These are phyloP conservation scores for Penicillium longicatenatum DNA, from an alignment of 495 filamentous ascomycete species.

Conservation along the genomic window DNA sequence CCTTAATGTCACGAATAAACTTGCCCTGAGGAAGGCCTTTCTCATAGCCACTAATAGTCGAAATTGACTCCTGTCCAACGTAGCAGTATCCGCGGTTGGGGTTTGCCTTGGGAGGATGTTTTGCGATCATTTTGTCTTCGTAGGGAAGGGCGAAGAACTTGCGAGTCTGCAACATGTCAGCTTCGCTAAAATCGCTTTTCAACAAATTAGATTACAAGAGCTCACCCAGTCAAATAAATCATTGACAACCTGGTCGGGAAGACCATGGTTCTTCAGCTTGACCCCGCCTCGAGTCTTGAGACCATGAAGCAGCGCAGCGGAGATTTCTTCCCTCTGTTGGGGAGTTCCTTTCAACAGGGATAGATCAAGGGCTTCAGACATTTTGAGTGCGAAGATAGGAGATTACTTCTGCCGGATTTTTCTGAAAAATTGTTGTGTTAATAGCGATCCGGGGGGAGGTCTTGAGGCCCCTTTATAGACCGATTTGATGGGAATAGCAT, in stretches of 20 bases:
- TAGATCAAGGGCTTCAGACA: conserved; percentile 24
- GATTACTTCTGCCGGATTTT: neutral
- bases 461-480: neutral
- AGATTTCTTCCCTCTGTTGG: conserved; percentile 20
- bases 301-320: conserved; percentile 16
- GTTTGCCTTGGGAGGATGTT: conserved; percentile 53
- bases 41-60: conserved; percentile 53
- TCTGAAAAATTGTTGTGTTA: neutral
- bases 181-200: neutral
- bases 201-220: neutral
- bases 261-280: conserved; percentile 30
- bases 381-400: neutral
- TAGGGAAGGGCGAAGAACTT: conserved; percentile 44
- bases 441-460: neutral
- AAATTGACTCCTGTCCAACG: conserved; percentile 56
- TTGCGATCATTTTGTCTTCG: conserved; percentile 50
- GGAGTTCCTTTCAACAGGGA: conserved; percentile 27
- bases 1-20: conserved; percentile 31
- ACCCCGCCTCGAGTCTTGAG: conserved; percentile 28
- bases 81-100: conserved; percentile 59
- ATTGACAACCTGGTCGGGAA: conserved; percentile 25
- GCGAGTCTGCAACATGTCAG: conserved; percentile 9
- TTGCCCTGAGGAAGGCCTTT: conserved; percentile 30
- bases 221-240: conserved; percentile 29
- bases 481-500: neutral